Percentiles rank a stretch among this genome's conserved stretches.
Evolutionary conservation across 768 basidiomycete species (phyloP).

Genomic region (Candolleomyces efflorescens): DNA sequence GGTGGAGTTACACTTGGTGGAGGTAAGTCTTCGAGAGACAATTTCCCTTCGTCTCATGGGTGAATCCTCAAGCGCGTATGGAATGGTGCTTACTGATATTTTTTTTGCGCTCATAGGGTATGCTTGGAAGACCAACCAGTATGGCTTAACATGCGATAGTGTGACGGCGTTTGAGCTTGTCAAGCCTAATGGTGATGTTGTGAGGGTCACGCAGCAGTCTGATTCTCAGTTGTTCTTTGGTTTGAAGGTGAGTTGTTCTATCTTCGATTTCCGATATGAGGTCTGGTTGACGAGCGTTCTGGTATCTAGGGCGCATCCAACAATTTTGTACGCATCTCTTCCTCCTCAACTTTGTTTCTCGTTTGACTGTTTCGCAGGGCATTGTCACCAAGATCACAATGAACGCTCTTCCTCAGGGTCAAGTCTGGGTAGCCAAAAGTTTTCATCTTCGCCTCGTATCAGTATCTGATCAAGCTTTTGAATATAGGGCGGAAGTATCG

Average conservation of each 20-base stretch:
- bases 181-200: conserved; percentile 45
- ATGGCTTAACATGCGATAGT: conserved; percentile 56
- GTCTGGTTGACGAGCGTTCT: background rate
- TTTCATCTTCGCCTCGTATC: background rate
- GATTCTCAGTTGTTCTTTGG: conserved; percentile 39
- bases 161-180: conserved; percentile 53
- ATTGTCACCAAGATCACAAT: conserved; percentile 58
- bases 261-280: background rate
- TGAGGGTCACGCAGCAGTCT: conserved; percentile 27
- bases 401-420: conserved; percentile 46
- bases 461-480: background rate
- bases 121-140: conserved; percentile 60
- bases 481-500: conserved; percentile 48
- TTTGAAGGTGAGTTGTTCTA: conserved; percentile 11
- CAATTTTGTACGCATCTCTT: background rate
- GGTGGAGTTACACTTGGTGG: conserved; percentile 58
- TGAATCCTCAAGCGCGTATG: conserved; percentile 14
- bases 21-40: conserved; percentile 29
- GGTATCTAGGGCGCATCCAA: background rate
- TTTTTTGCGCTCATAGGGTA: conserved; percentile 42
- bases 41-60: background rate
- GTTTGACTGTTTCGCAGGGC: too few species aligned
- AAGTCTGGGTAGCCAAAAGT: conserved; percentile 51
- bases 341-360: too few species aligned
- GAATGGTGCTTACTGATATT: conserved; percentile 2